A percentile compares a stretch with the other conserved stretches of the same genome.
Evolutionary conservation across 306 rosid species (phyloP).

Genomic region (Lathyrus aphaca): DNA sequence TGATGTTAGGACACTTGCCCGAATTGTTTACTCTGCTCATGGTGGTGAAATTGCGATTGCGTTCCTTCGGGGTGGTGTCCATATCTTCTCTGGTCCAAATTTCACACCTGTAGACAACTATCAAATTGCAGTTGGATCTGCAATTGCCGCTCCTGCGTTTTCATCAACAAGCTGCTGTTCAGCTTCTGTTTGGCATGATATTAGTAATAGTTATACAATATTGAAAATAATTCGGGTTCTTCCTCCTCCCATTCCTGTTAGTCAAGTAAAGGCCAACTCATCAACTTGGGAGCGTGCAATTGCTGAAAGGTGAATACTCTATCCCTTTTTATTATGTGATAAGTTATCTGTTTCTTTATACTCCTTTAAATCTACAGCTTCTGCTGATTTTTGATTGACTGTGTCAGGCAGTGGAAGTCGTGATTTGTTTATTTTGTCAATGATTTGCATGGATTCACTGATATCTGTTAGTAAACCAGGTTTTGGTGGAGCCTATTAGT

Average conservation of each 20-base stretch:
- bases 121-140: slow-evolving; percentile 95
- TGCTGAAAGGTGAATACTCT: slow-evolving; percentile 79
- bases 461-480: slow-evolving; percentile 53
- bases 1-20: slow-evolving; percentile 96
- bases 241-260: slow-evolving; percentile 84
- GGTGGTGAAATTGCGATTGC: slow-evolving; percentile 99
- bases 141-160: slow-evolving; percentile 98
- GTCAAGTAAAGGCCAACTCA: slow-evolving; percentile 75
- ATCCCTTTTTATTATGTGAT: slow-evolving; percentile 8
- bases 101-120: slow-evolving; percentile 86
- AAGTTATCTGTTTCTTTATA: slow-evolving; percentile 21
- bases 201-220: slow-evolving; percentile 66
- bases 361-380: slow-evolving; percentile 27
- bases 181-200: slow-evolving; percentile 98
- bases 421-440: slow-evolving; percentile 32
- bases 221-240: slow-evolving; percentile 89
- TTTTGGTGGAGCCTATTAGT: slow-evolving; percentile 99
- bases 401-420: slow-evolving; percentile 12
- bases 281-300: slow-evolving; percentile 97
- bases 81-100: slow-evolving; percentile 92
- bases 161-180: slow-evolving; percentile 99
- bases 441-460: slow-evolving; percentile 35
- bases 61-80: slow-evolving; percentile 97
- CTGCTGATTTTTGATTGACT: slow-evolving; percentile 16
- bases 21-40: slow-evolving; percentile 94